Conservation (phyloP, 2,329 filamentous ascomycete genomes). For the Penicillium sp. region DNA sequence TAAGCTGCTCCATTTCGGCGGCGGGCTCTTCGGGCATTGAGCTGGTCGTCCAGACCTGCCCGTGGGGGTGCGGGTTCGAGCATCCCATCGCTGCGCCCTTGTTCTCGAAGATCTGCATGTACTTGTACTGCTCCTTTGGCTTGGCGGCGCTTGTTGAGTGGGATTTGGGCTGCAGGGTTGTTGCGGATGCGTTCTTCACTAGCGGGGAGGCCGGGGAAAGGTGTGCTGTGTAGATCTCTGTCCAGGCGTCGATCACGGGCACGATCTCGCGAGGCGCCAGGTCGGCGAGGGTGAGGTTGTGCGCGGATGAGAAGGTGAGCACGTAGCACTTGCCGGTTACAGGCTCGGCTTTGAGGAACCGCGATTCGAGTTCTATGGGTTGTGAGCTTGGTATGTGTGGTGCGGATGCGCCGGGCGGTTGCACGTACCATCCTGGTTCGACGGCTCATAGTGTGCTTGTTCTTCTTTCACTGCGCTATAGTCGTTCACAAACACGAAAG, state of each 20-base stretch:
- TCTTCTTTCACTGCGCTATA: constrained; percentile 95
- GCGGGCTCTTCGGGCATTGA: constrained; percentile 84
- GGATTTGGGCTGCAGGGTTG: constrained; percentile 48
- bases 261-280: constrained; percentile 74
- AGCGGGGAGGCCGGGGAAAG: constrained; percentile 70
- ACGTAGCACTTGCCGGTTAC: constrained; percentile 97
- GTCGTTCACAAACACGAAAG: constrained; percentile 95
- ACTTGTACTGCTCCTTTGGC: constrained; percentile 76
- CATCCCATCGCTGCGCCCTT: constrained; percentile 98
- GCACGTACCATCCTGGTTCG: constrained; percentile 49
- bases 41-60: constrained; percentile 93
- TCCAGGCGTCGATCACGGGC: constrained; percentile 86
- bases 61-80: constrained; percentile 96
- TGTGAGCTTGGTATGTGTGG: constrained; percentile 3
- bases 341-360: constrained; percentile 76
- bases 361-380: constrained; percentile 63
- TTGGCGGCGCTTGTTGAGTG: constrained; percentile 46
- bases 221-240: constrained; percentile 80
- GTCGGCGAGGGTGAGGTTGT: constrained; percentile 90
- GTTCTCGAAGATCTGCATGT: constrained; percentile 99
- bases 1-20: constrained; percentile 73
- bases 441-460: constrained; percentile 71
- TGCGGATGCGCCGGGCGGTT: background rate
- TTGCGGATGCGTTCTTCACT: constrained; percentile 46
- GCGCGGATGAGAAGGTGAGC: constrained; percentile 85